phyloP scores from a whole-genome alignment of 352 stramenopile species.

The Pythium dissimile region DNA sequence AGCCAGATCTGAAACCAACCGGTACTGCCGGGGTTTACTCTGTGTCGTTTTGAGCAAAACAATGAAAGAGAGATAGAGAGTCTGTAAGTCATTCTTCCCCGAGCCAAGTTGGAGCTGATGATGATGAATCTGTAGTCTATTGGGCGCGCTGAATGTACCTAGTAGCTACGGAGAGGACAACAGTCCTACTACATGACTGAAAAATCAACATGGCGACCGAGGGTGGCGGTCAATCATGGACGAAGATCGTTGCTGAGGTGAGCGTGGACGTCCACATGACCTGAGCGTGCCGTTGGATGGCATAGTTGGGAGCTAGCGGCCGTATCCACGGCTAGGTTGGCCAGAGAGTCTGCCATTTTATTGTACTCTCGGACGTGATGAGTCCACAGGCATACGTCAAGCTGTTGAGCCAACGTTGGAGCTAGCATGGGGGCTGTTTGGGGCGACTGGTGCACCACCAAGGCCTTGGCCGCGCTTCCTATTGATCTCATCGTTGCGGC shows the following conservation, averaged over 20 bases:
- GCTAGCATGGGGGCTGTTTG: too few species aligned
- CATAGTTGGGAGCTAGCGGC: not conserved
- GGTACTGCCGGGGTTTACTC: not conserved
- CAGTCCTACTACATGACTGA: not conserved
- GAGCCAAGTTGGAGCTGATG: not conserved
- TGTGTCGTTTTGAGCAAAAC: not conserved
- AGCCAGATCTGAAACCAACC: too few species aligned
- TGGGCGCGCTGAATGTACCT: too few species aligned
- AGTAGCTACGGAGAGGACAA: not conserved
- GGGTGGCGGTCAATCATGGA: not conserved
- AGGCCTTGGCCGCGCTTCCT: too few species aligned
- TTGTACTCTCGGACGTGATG: not conserved
- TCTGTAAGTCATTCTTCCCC: not conserved
- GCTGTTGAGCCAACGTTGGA: too few species aligned
- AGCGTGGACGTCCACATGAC: not conserved
- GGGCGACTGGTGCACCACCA: too few species aligned
- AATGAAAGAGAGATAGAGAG: not conserved
- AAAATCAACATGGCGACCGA: not conserved
- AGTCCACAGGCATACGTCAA: not conserved
- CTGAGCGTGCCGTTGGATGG: not conserved
- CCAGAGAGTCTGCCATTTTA: not conserved
- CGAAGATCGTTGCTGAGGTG: not conserved
- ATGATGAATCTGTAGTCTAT: not conserved
- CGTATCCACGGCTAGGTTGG: not conserved
- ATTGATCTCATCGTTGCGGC: too few species aligned